These are phyloP conservation scores for Neurospora intermedia DNA, from an alignment of 495 filamentous ascomycete genomes.

Conservation along the genomic window DNA sequence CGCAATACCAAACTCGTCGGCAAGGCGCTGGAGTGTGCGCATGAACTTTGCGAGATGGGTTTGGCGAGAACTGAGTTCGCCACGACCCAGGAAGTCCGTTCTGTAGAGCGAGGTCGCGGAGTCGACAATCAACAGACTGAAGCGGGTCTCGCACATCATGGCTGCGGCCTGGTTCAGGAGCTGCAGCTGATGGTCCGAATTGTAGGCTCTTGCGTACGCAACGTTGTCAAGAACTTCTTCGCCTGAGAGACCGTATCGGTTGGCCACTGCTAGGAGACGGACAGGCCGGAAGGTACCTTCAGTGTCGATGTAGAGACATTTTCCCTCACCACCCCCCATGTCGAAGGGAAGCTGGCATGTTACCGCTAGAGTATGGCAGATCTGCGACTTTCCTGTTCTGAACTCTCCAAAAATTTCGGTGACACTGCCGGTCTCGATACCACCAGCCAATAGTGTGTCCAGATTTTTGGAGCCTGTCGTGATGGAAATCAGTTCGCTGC, in stretches of 20 bases:
- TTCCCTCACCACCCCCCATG: slow-evolving; percentile 97
- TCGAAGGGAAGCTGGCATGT: slow-evolving; percentile 97
- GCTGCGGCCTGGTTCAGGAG: slow-evolving; percentile 86
- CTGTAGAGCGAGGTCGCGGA: slow-evolving; percentile 90
- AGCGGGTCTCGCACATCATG: slow-evolving; percentile 99
- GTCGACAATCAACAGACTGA: slow-evolving; percentile 91
- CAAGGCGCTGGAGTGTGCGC: slow-evolving; percentile 84
- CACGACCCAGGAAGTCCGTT: slow-evolving; percentile 90
- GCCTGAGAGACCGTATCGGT: slow-evolving; percentile 84
- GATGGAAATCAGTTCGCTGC: slow-evolving; percentile 93
- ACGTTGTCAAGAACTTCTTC: slow-evolving; percentile 98
- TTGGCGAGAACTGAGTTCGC: slow-evolving; percentile 81
- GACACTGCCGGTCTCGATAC: slow-evolving; percentile 91
- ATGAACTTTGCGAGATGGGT: slow-evolving; percentile 95
- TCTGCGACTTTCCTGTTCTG: slow-evolving; percentile 93
- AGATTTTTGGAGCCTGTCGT: slow-evolving; percentile 96
- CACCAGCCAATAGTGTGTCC: slow-evolving; percentile 88
- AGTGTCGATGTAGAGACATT: slow-evolving; percentile 98
- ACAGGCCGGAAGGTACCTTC: slow-evolving; percentile 96
- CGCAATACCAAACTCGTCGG: slow-evolving; percentile 96
- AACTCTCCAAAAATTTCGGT: slow-evolving; percentile 99
- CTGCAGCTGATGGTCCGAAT: slow-evolving; percentile 93
- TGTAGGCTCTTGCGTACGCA: slow-evolving; percentile 94
- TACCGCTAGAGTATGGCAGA: slow-evolving; percentile 96
- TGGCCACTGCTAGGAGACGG: slow-evolving; percentile 79